phyloP scores from a whole-genome alignment of 1,284 basidiomycete genomes.

The Ganoderma sinense region DNA sequence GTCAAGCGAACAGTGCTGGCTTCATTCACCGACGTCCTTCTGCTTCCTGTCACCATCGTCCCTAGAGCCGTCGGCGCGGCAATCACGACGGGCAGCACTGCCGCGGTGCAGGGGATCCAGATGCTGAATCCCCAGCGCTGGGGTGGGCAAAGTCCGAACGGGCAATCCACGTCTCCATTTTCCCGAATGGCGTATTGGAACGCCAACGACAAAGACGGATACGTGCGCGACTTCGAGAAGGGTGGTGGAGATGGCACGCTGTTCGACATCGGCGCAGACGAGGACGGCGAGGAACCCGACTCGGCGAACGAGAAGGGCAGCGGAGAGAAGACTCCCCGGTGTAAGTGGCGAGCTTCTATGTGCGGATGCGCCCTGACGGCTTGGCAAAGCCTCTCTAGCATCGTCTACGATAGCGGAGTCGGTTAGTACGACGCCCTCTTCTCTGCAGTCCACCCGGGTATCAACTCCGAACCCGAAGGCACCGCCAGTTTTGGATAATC shows the following conservation, averaged over 20 bases:
- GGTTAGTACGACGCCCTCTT: constrained; percentile 23
- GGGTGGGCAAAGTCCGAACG: constrained; percentile 52
- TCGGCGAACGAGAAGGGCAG: constrained; percentile 39
- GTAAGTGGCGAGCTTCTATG: constrained; percentile 14
- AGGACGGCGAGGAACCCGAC: constrained; percentile 56
- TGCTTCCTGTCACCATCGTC: constrained; percentile 95
- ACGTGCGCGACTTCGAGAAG: constrained; percentile 51
- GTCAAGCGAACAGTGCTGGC: constrained; percentile 94
- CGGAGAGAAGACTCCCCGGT: constrained; percentile 31
- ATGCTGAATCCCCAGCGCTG: constrained; percentile 91
- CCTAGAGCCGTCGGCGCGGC: constrained; percentile 87
- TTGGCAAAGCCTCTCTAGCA: constrained; percentile 31
- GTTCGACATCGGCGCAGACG: constrained; percentile 68
- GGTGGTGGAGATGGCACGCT: constrained; percentile 55
- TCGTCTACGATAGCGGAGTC: constrained; percentile 27
- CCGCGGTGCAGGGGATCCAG: constrained; percentile 83
- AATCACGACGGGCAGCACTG: constrained; percentile 72
- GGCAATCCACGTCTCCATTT: constrained; percentile 29
- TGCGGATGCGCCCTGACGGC: not conserved
- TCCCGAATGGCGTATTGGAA: constrained; percentile 26
- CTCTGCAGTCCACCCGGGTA: constrained; percentile 31
- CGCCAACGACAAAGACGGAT: constrained; percentile 38
- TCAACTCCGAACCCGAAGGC: constrained; percentile 30
- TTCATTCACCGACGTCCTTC: constrained; percentile 89
- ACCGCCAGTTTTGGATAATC: constrained; percentile 56